These are phyloP conservation scores for Uronychia binucleata DNA, from an alignment of 73 alveolate genomes.

Conservation along the genomic window DNA sequence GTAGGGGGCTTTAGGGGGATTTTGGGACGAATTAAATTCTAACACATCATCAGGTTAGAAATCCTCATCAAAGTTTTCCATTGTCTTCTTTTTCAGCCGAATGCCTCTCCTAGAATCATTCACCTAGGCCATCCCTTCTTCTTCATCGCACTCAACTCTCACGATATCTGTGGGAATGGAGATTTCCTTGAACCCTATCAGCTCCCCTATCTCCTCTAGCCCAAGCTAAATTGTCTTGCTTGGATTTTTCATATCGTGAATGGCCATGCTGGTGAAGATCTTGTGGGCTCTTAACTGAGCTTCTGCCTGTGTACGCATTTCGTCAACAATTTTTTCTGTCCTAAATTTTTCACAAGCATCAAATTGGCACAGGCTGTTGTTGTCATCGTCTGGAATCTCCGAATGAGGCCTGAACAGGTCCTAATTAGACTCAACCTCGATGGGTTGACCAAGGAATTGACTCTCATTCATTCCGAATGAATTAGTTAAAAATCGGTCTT, in stretches of 20 bases:
- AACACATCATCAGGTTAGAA: background rate
- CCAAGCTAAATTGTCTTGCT: slow-evolving; percentile 27
- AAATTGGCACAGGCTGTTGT: too few species aligned
- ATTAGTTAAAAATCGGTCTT: too few species aligned
- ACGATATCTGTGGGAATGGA: background rate
- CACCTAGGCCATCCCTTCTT: background rate
- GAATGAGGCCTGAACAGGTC: too few species aligned
- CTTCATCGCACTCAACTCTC: background rate
- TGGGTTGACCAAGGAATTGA: too few species aligned
- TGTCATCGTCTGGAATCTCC: too few species aligned
- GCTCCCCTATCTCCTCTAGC: slow-evolving; percentile 15
- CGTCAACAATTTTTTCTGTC: background rate
- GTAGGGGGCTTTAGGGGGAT: background rate
- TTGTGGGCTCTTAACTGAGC: slow-evolving; percentile 5
- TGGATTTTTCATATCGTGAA: slow-evolving; percentile 52
- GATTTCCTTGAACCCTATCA: background rate
- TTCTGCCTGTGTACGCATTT: background rate
- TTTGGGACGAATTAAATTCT: background rate
- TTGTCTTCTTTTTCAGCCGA: too few species aligned
- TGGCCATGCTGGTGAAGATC: slow-evolving; percentile 39
- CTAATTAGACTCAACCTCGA: too few species aligned
- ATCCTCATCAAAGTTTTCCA: background rate
- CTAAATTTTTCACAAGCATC: too few species aligned
- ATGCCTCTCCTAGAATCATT: too few species aligned
- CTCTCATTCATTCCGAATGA: too few species aligned